Evolutionary conservation across 1,284 basidiomycete genomes (phyloP), one percentile per base, ranked within the genome.

Genomic region (Puccinia polysora): DNA sequence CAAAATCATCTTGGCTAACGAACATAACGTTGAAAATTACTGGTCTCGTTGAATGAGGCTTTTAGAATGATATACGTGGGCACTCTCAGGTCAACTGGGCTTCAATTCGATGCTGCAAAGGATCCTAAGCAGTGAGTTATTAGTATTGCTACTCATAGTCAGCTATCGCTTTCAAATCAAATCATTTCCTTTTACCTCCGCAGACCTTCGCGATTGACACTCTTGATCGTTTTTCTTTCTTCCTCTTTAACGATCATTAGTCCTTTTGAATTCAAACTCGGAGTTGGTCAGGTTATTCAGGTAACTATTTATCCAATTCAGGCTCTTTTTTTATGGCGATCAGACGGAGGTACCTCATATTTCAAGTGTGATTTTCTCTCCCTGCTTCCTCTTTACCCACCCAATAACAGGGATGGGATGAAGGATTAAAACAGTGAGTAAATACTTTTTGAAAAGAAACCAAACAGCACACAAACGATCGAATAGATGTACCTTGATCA

Each of bases 21-120:
- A n/a, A n/a, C 15, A 8, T 23, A 23, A 38, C 5, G 36, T 38
- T 40, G n/a, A 32, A 15, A 2, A 34, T 36, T 1, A 4, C 23
- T 59, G 38, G 30, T 6, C 28, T 20, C 12, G n/a, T 40, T 47
- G 25, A 28, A 47, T 18, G 6, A 7, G 4, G 30, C 34, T 43
- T 32, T 12, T 49, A 59, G 65, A 49, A 45, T 69, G 40, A 47
- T 47, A 58, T 69, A 69, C 23, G 56, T 58, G 6, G 65, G 65
- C 12, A 69, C 38, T 8, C 40, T 69, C 3, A 58, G 43, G 14
- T 45, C 55, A 0, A 38, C 47, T 50, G 65, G 53, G 6, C 2
- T 14, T 14, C 65, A 69, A 69, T 69, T 69, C 36, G 65, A 69
- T 30, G 40, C 65, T 15, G 34, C 52, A 30, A 56, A n/a, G n/a